These are phyloP conservation scores for Quercus dentata DNA, from an alignment of 306 rosid species.

Conservation along the genomic window DNA sequence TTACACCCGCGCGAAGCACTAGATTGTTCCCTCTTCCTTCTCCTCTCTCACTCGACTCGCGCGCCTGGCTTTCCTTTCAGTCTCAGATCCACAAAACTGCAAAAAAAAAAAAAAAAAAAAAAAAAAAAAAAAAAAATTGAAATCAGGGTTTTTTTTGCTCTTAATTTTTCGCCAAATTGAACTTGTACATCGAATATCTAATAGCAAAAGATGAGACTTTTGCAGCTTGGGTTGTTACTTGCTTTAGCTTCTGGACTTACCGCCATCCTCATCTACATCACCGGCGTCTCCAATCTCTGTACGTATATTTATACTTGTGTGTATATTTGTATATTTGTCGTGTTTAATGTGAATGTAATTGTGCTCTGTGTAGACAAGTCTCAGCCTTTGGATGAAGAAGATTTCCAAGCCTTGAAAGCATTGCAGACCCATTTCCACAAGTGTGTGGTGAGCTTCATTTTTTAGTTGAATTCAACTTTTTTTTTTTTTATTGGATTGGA, in stretches of 20 bases:
- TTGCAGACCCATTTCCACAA: slow-evolving; percentile 65
- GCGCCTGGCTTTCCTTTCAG: no score
- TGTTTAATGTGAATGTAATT: slow-evolving; percentile 11
- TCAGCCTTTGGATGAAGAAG: slow-evolving; percentile 61
- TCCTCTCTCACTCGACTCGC: no score
- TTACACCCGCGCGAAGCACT: background rate
- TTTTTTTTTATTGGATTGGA: background rate
- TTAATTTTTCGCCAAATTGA: no score
- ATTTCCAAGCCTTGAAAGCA: slow-evolving; percentile 59
- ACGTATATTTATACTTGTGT: background rate
- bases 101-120: background rate
- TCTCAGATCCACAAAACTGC: no score
- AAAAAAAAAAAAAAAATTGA: background rate
- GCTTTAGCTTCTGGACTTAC: slow-evolving; percentile 47
- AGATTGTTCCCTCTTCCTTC: background rate
- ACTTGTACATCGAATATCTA: background rate
- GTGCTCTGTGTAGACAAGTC: slow-evolving; percentile 29
- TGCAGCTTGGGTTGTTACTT: slow-evolving; percentile 35
- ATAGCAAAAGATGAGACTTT: slow-evolving; percentile 36
- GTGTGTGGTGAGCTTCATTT: slow-evolving; percentile 76
- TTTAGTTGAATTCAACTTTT: background rate
- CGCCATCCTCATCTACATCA: slow-evolving; percentile 52
- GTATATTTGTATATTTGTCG: background rate
- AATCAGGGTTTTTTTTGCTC: background rate
- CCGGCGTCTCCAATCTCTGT: slow-evolving; percentile 45